Conservation (phyloP, 1,139 yeast genomes). For the Sugiyamaella sp. region DNA sequence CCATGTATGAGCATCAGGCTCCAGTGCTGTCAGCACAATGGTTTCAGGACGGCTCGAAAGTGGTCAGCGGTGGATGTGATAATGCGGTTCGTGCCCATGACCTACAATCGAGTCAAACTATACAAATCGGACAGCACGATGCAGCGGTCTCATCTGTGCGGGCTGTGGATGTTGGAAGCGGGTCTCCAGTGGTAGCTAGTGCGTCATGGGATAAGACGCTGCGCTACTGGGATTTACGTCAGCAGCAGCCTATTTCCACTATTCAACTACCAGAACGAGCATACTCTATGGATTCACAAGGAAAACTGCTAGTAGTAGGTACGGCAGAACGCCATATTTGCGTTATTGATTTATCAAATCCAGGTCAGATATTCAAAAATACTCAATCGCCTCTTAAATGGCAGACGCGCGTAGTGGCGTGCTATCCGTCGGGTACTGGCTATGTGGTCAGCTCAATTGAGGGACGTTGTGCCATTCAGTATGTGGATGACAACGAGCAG, state of each 20-base stretch:
- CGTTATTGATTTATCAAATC: conserved; percentile 73
- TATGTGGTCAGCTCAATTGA: conserved; percentile 92
- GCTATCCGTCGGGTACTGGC: conserved; percentile 90
- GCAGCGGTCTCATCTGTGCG: conserved; percentile 77
- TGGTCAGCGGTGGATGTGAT: conserved; percentile 92
- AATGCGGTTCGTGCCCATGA: conserved; percentile 86
- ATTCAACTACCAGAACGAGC: conserved; percentile 87
- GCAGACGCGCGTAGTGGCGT: conserved; percentile 82
- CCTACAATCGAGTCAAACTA: conserved; percentile 75
- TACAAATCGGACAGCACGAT: conserved; percentile 85
- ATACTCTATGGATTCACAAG: conserved; percentile 83
- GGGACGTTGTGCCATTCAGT: conserved; percentile 97
- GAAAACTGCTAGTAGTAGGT: conserved; percentile 82
- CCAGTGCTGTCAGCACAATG: conserved; percentile 86
- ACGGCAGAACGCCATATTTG: conserved; percentile 88
- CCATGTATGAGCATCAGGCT: conserved; percentile 85
- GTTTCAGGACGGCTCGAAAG: conserved; percentile 84
- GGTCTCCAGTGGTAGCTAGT: conserved; percentile 81
- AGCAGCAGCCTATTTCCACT: conserved; percentile 81
- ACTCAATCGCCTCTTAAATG: conserved; percentile 81
- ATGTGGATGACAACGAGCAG: conserved; percentile 82
- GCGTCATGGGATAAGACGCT: conserved; percentile 98
- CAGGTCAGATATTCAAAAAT: conserved; percentile 78
- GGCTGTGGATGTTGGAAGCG: conserved; percentile 64
- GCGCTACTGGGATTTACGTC: conserved; percentile 91